Percentiles rank a stretch among this genome's conserved stretches.
These are phyloP conservation scores for Candida montana DNA, from an alignment of 805 yeast species.

Conservation along the genomic window DNA sequence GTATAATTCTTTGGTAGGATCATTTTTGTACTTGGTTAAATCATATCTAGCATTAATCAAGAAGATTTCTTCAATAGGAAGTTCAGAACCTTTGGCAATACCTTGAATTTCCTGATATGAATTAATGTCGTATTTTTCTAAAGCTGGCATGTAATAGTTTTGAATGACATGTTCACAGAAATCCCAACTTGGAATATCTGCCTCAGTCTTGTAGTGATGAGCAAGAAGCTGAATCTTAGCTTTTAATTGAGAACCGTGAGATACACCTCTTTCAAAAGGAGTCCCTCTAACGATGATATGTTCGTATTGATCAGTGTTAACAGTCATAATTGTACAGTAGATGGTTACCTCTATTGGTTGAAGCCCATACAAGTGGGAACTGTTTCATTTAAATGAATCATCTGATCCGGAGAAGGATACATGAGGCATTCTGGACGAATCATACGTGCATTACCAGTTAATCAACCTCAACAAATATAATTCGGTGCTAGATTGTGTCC, in stretches of 20 bases:
- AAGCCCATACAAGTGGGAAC: too few relatives aligned
- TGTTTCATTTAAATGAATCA: background rate
- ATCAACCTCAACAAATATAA: too few relatives aligned
- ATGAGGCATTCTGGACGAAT: too few relatives aligned
- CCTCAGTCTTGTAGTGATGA: conserved; percentile 10
- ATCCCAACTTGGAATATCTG: conserved; percentile 12
- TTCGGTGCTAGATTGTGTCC: too few relatives aligned
- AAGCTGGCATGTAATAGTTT: conserved; percentile 13
- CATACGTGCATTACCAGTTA: too few relatives aligned
- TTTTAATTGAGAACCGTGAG: conserved; percentile 13
- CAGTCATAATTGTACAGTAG: background rate
- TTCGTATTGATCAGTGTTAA: conserved; percentile 3
- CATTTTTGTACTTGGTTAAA: conserved; percentile 12
- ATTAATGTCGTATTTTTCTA: conserved; percentile 10
- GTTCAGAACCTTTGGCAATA: conserved; percentile 11
- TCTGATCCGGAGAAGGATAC: background rate
- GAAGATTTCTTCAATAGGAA: conserved; percentile 11
- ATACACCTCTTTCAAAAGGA: conserved; percentile 12
- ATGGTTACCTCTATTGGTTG: too few relatives aligned
- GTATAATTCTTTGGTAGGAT: conserved; percentile 6
- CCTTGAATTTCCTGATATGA: conserved; percentile 10
- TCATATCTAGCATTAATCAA: conserved; percentile 15
- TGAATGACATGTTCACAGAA: conserved; percentile 12
- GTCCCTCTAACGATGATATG: conserved; percentile 12
- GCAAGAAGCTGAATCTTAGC: conserved; percentile 10